These are phyloP conservation scores for Synchytrium microbalum DNA, from an alignment of 371 early-diverging fungal species.

Conservation along the genomic window DNA sequence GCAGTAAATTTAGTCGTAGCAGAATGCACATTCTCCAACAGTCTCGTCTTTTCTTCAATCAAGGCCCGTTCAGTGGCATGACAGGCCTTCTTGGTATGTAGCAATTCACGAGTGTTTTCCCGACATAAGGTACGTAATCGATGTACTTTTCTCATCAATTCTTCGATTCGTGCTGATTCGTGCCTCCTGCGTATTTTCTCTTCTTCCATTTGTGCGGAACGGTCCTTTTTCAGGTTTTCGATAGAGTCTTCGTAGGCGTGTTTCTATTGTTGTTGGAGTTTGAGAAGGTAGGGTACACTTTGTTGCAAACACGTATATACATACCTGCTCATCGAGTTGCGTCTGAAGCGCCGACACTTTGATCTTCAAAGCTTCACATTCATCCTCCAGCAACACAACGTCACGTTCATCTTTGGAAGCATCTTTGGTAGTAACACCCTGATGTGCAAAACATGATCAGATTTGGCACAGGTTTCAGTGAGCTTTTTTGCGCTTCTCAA, in stretches of 20 bases:
- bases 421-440: not conserved
- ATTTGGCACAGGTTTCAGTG: too few relatives aligned
- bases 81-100: slow-evolving; percentile 29
- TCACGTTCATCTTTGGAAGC: slow-evolving; percentile 26
- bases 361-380: slow-evolving; percentile 33
- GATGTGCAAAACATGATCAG: too few relatives aligned
- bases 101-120: slow-evolving; percentile 43
- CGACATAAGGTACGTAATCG: slow-evolving; percentile 31
- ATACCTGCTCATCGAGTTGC: slow-evolving; percentile 43
- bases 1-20: slow-evolving; percentile 7
- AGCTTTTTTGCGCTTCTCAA: not conserved
- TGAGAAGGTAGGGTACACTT: not conserved
- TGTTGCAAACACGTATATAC: not conserved
- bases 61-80: slow-evolving; percentile 29
- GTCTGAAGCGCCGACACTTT: slow-evolving; percentile 33
- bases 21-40: slow-evolving; percentile 24
- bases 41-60: slow-evolving; percentile 35
- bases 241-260: slow-evolving; percentile 29
- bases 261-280: slow-evolving; percentile 12
- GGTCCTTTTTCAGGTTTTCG: slow-evolving; percentile 28
- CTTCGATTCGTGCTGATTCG: slow-evolving; percentile 26
- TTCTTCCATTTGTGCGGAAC: slow-evolving; percentile 25
- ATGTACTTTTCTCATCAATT: slow-evolving; percentile 16
- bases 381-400: slow-evolving; percentile 31
- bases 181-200: slow-evolving; percentile 26